Conservation (phyloP, 75 land plant genomes). For the Pinus tabuliformis region DNA sequence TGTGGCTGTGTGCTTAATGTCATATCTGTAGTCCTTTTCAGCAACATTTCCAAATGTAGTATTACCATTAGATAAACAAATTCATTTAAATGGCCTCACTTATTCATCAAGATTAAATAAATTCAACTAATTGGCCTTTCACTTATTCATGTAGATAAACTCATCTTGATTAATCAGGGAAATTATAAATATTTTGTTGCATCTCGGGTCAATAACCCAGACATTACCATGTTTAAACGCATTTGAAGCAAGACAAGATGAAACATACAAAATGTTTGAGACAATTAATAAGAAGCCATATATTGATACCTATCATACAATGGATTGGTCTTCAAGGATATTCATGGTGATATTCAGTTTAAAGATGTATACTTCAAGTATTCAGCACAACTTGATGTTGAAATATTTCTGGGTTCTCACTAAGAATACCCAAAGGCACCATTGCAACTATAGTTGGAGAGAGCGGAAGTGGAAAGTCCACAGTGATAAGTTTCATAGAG, state of each 20-base stretch:
- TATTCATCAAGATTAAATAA: background rate
- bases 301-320: conserved; percentile 35
- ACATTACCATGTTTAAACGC: too few relatives aligned
- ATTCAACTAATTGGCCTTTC: background rate
- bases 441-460: conserved; percentile 51
- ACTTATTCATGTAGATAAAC: background rate
- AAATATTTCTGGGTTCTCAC: conserved; percentile 32
- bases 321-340: conserved; percentile 34
- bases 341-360: conserved; percentile 48
- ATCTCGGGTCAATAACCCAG: too few relatives aligned
- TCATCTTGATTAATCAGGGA: background rate
- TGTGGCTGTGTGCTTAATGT: conserved; percentile 79
- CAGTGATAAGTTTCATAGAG: conserved; percentile 36
- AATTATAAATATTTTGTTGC: background rate
- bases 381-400: conserved; percentile 43
- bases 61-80: background rate
- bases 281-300: conserved; percentile 39
- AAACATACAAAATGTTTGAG: conserved; percentile 31
- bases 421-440: conserved; percentile 37
- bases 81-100: background rate
- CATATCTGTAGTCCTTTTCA: conserved; percentile 71
- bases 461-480: conserved; percentile 60
- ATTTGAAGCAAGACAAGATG: background rate
- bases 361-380: conserved; percentile 34
- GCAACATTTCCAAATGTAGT: conserved; percentile 69